These are phyloP conservation scores for Saccharomyces hybrid DNA, from an alignment of 1,139 yeast species.

Conservation along the genomic window DNA sequence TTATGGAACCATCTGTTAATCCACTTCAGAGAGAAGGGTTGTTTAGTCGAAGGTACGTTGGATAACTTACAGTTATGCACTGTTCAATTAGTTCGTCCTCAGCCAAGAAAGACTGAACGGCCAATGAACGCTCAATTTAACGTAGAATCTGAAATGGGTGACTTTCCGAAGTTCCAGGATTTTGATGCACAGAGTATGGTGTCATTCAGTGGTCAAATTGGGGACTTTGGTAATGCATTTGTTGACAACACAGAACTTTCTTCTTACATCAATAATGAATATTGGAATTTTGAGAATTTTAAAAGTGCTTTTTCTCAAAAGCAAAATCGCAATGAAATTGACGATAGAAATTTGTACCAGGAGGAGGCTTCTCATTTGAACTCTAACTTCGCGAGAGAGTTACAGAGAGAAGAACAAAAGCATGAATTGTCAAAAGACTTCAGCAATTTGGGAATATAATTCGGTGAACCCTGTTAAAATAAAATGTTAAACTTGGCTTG, in stretches of 20 bases:
- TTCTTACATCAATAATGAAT: slow-evolving; percentile 28
- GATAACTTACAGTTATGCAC: slow-evolving; percentile 70
- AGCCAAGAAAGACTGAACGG: slow-evolving; percentile 13
- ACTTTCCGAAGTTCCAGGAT: slow-evolving; percentile 26
- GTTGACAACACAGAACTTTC: slow-evolving; percentile 29
- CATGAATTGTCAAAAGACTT: background rate
- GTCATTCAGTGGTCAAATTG: slow-evolving; percentile 35
- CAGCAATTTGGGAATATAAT: background rate
- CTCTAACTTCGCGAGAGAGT: slow-evolving; percentile 12
- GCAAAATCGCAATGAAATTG: background rate
- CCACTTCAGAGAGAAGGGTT: slow-evolving; percentile 78
- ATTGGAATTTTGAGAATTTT: slow-evolving; percentile 19
- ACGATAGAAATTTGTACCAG: slow-evolving; percentile 7
- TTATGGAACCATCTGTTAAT: slow-evolving; percentile 75
- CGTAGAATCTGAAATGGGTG: slow-evolving; percentile 18
- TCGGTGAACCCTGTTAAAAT: background rate
- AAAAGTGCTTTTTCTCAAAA: background rate
- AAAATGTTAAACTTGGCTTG: background rate
- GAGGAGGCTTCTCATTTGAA: slow-evolving; percentile 7
- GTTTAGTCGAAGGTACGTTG: slow-evolving; percentile 87
- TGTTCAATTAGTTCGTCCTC: slow-evolving; percentile 46
- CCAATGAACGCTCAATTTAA: slow-evolving; percentile 11
- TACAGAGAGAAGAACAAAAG: slow-evolving; percentile 7
- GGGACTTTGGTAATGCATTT: slow-evolving; percentile 23
- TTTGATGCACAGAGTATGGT: slow-evolving; percentile 46